Evolutionary conservation across 1,139 yeast species (phyloP).

Genomic region (Saccharomyces hybrid): DNA sequence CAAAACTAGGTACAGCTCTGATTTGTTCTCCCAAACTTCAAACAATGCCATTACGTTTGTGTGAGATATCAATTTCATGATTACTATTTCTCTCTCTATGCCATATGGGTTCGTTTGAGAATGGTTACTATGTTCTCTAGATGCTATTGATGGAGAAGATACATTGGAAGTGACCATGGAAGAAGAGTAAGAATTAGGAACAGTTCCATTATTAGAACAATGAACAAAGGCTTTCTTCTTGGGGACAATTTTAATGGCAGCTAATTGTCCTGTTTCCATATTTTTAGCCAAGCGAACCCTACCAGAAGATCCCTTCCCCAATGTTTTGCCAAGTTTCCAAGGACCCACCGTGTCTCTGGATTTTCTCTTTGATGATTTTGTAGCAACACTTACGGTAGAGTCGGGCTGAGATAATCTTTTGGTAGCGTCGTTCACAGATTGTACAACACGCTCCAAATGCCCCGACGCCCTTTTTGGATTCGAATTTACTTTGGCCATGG

Average conservation of each 20-base stretch:
- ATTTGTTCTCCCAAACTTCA: slow-evolving; percentile 81
- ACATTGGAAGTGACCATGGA: slow-evolving; percentile 11
- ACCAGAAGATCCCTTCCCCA: slow-evolving; percentile 80
- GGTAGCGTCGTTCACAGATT: slow-evolving; percentile 51
- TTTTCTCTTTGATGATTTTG: slow-evolving; percentile 28
- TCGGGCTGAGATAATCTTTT: slow-evolving; percentile 50
- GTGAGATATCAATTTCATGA: slow-evolving; percentile 71
- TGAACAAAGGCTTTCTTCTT: slow-evolving; percentile 31
- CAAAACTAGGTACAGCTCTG: slow-evolving; percentile 62
- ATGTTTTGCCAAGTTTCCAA: slow-evolving; percentile 70
- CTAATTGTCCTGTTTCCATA: slow-evolving; percentile 59
- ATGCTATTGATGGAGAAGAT: slow-evolving; percentile 13
- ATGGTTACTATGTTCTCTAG: slow-evolving; percentile 1
- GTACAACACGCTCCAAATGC: slow-evolving; percentile 32
- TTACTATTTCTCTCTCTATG: slow-evolving; percentile 74
- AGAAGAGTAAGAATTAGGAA: slow-evolving; percentile 6
- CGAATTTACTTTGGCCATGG: slow-evolving; percentile 17
- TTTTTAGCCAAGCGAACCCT: slow-evolving; percentile 70
- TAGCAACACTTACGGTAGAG: slow-evolving; percentile 15
- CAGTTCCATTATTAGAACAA: slow-evolving; percentile 6
- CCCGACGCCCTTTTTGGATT: slow-evolving; percentile 9
- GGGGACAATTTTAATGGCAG: slow-evolving; percentile 77
- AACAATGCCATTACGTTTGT: slow-evolving; percentile 68
- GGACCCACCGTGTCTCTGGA: slow-evolving; percentile 52
- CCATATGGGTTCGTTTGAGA: slow-evolving; percentile 48